phyloP scores from a whole-genome alignment of 2,329 filamentous ascomycete species.

The Cladorrhinum sp. region DNA sequence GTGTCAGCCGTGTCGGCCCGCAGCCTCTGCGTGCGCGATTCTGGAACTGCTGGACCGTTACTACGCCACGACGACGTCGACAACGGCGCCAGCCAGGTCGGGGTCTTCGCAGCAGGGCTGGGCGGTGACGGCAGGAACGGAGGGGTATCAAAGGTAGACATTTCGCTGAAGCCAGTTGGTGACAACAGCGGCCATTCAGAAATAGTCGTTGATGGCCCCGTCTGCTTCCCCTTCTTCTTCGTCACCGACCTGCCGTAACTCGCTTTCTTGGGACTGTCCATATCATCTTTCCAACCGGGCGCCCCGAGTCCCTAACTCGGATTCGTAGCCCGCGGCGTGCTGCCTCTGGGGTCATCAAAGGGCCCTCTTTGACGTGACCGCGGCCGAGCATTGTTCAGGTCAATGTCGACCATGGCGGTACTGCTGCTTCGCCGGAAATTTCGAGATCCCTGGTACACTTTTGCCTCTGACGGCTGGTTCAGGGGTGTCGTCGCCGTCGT shows the following conservation, averaged over 20 bases:
- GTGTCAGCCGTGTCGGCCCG: conserved; percentile 1
- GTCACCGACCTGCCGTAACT: too few relatives aligned
- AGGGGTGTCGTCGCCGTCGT: not conserved
- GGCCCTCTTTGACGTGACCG: not conserved
- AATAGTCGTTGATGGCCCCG: not conserved
- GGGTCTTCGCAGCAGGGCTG: not conserved
- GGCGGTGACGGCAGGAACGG: not conserved
- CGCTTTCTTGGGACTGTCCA: too few relatives aligned
- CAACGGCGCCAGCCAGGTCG: too few relatives aligned
- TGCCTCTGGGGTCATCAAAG: not conserved
- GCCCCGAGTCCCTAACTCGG: conserved; percentile 22
- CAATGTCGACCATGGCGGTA: not conserved
- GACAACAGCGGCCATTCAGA: not conserved
- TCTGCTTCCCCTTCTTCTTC: not conserved
- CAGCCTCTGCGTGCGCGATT: not conserved
- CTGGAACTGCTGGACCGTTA: too few relatives aligned
- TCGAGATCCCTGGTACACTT: not conserved
- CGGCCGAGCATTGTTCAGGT: not conserved
- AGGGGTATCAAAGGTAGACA: not conserved
- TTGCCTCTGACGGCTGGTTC: not conserved
- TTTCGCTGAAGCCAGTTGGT: not conserved
- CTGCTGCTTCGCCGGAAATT: not conserved
- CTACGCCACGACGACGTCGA: too few relatives aligned
- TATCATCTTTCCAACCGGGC: conserved; percentile 1
- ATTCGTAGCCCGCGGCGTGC: not conserved